These are phyloP conservation scores for Suillus tomentosus DNA, from an alignment of 768 basidiomycete genomes.

Conservation along the genomic window DNA sequence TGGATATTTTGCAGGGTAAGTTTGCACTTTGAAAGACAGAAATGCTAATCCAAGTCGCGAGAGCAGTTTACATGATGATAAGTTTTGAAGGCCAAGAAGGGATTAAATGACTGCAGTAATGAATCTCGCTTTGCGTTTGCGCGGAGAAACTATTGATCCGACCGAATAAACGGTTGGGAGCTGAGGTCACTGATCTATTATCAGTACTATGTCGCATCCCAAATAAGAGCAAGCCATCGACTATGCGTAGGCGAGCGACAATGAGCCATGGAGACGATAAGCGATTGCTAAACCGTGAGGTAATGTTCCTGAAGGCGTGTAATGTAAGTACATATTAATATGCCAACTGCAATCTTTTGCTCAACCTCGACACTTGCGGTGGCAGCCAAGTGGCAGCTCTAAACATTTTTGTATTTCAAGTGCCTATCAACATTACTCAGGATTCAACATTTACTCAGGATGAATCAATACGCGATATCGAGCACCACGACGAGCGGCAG, in stretches of 20 bases:
- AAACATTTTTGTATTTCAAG: background rate
- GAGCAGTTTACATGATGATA: background rate
- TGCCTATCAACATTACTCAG: background rate
- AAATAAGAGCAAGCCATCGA: slow-evolving; percentile 1
- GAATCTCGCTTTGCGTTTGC: slow-evolving; percentile 5
- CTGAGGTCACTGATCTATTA: slow-evolving; percentile 5
- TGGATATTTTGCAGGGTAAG: background rate
- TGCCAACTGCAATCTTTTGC: background rate
- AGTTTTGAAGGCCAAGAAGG: background rate
- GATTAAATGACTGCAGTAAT: slow-evolving; percentile 3
- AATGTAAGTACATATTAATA: background rate
- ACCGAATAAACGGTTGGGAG: background rate
- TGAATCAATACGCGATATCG: background rate
- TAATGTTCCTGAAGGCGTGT: slow-evolving; percentile 2
- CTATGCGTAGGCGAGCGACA: background rate
- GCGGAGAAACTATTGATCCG: slow-evolving; percentile 12
- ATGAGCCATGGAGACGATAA: slow-evolving; percentile 3
- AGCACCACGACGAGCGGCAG: background rate
- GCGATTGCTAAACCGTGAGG: slow-evolving; percentile 3
- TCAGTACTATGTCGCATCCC: background rate
- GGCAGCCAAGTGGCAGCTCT: no score
- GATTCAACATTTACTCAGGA: background rate
- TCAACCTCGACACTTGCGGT: background rate
- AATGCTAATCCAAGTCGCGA: background rate
- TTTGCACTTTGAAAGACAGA: background rate